Conservation (phyloP, 768 basidiomycete genomes). For the Phanerochaete carnosa region DNA sequence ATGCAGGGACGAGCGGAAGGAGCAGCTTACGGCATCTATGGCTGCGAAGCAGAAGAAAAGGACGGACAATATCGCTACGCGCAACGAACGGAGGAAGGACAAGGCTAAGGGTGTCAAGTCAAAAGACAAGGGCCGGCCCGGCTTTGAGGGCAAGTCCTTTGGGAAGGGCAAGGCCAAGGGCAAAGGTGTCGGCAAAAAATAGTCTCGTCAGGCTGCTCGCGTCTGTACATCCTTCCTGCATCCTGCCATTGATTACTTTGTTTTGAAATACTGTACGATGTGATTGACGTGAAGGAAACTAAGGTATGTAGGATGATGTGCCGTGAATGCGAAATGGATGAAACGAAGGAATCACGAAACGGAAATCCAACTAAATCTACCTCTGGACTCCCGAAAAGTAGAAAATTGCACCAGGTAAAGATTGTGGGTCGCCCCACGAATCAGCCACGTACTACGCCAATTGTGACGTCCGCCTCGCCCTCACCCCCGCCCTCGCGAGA, state of each 20-base stretch:
- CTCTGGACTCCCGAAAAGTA: neutral
- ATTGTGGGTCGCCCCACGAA: neutral
- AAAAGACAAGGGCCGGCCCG: conserved; percentile 68
- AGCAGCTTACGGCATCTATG: conserved; percentile 68
- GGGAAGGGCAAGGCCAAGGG: conserved; percentile 45
- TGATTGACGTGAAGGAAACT: neutral
- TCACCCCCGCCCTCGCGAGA: conserved; percentile 25
- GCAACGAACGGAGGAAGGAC: conserved; percentile 71
- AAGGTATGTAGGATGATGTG: conserved; percentile 1
- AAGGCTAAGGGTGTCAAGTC: conserved; percentile 52
- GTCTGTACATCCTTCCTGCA: neutral
- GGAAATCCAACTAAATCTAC: neutral
- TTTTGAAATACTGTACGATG: neutral
- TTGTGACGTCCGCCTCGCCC: conserved; percentile 57
- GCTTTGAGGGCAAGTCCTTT: conserved; percentile 84
- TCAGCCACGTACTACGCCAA: conserved; percentile 66
- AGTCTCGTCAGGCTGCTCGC: neutral
- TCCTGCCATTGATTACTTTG: neutral
- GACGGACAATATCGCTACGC: conserved; percentile 83
- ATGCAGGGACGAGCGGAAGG: conserved; percentile 82
- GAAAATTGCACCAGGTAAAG: neutral
- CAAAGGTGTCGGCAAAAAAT: conserved; percentile 22
- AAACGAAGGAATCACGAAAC: neutral
- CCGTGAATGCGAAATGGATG: neutral
- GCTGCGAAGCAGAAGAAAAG: conserved; percentile 90